A percentile compares a stretch with the other conserved stretches of the same genome.
Evolutionary conservation across 805 yeast genomes (phyloP).

Genomic region (Candida peoriensis): DNA sequence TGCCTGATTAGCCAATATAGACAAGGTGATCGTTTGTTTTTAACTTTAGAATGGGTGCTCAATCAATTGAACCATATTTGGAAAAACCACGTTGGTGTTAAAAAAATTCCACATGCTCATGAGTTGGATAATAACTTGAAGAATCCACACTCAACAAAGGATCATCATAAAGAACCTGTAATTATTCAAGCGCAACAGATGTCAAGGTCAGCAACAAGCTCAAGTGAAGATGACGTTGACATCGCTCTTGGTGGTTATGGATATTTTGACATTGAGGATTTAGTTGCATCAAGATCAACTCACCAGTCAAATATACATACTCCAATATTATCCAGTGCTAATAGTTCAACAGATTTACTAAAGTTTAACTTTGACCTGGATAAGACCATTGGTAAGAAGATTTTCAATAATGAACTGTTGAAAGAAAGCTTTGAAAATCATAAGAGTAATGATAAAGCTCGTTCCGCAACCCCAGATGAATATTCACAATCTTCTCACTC

Average conservation of each 20-base stretch:
- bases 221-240: constrained; percentile 24
- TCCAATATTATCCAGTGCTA: constrained; percentile 15
- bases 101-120: constrained; percentile 24
- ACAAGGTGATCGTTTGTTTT: constrained; percentile 75
- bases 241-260: constrained; percentile 69
- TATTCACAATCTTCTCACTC: no score
- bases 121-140: constrained; percentile 32
- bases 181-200: constrained; percentile 7
- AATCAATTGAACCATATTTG: constrained; percentile 50
- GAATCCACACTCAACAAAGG: constrained; percentile 1
- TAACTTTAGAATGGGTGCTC: constrained; percentile 66
- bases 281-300: constrained; percentile 54
- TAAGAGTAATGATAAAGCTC: constrained; percentile 1
- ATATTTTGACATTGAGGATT: constrained; percentile 67
- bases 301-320: constrained; percentile 29
- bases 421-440: constrained; percentile 19
- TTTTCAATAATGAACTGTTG: constrained; percentile 15
- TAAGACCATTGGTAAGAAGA: constrained; percentile 17
- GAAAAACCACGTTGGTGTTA: constrained; percentile 23
- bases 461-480: constrained; percentile 10
- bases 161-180: constrained; percentile 2
- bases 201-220: constrained; percentile 19
- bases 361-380: constrained; percentile 10
- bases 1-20: constrained; percentile 84
- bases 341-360: constrained; percentile 11